phyloP scores from a whole-genome alignment of 768 basidiomycete species.

The Lactarius hengduanensis region DNA sequence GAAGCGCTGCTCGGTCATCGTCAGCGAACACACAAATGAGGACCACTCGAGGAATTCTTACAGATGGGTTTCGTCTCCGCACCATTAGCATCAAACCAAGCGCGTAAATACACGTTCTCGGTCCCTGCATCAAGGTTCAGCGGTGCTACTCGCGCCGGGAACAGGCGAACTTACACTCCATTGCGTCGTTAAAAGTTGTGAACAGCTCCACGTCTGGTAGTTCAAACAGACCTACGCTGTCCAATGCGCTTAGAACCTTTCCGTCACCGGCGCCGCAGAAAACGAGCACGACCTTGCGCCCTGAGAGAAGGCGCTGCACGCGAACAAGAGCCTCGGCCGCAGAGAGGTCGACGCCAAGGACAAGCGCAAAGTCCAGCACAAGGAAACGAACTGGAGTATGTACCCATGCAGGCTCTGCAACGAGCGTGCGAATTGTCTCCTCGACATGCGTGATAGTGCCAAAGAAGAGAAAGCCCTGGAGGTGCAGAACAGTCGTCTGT shows the following conservation, averaged over 20 bases:
- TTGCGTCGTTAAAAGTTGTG: slow-evolving; percentile 77
- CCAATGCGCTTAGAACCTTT: slow-evolving; percentile 66
- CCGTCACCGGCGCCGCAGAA: slow-evolving; percentile 77
- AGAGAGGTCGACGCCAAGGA: slow-evolving; percentile 90
- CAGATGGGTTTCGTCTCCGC: slow-evolving; percentile 46
- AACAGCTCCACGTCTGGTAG: slow-evolving; percentile 80
- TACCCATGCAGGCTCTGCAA: slow-evolving; percentile 70
- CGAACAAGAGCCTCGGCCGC: slow-evolving; percentile 94
- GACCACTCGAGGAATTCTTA: slow-evolving; percentile 38
- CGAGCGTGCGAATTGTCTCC: slow-evolving; percentile 72
- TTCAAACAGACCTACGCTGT: slow-evolving; percentile 77
- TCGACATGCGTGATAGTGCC: slow-evolving; percentile 92
- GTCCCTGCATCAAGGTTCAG: slow-evolving; percentile 61
- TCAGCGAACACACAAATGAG: not conserved
- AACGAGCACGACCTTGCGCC: slow-evolving; percentile 78
- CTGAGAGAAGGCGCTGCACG: slow-evolving; percentile 75
- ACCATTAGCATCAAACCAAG: slow-evolving; percentile 72
- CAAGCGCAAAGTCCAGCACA: slow-evolving; percentile 81
- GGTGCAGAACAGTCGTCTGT: slow-evolving; percentile 82
- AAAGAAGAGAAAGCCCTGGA: slow-evolving; percentile 93
- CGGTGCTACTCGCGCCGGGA: too few relatives aligned
- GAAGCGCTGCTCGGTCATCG: slow-evolving; percentile 18
- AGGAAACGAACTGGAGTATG: slow-evolving; percentile 84
- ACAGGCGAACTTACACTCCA: slow-evolving; percentile 72
- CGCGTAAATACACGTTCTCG: slow-evolving; percentile 86